phyloP scores from a whole-genome alignment of 2,329 filamentous ascomycete genomes.

The Sporothrix phasma region DNA sequence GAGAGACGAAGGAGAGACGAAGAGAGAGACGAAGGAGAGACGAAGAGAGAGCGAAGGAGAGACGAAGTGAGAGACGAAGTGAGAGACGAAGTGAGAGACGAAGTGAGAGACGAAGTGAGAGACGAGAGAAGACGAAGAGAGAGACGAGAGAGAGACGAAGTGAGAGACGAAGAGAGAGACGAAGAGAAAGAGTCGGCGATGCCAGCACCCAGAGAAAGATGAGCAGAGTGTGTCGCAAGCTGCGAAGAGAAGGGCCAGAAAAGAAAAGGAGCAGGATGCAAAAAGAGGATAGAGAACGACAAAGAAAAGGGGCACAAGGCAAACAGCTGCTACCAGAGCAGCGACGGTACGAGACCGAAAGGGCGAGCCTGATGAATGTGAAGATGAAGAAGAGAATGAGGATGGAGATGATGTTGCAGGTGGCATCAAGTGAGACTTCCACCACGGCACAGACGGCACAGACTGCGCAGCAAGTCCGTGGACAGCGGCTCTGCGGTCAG shows the following conservation, averaged over 20 bases:
- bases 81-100: background rate
- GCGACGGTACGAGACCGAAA: background rate
- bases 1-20: background rate
- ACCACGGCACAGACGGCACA: background rate
- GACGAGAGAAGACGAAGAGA: too few species aligned
- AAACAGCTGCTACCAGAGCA: background rate
- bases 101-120: background rate
- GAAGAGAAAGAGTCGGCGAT: too few species aligned
- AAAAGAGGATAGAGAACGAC: background rate
- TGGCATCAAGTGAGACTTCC: background rate
- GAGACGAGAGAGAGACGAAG: background rate
- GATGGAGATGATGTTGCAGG: background rate
- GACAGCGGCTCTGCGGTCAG: background rate
- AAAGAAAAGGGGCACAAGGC: background rate
- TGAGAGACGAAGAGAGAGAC: background rate
- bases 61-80: background rate
- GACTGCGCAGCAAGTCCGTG: background rate
- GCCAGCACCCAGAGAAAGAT: constrained; percentile 4
- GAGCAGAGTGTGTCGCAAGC: background rate
- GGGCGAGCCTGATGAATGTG: background rate
- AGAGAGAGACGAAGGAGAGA: background rate
- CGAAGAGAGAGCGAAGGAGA: background rate
- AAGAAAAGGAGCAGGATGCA: background rate
- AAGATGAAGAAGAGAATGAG: background rate
- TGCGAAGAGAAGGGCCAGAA: background rate